Base-by-base conservation (phyloP, 345 rosid genomes). In the Lepidium didymum region DNA sequence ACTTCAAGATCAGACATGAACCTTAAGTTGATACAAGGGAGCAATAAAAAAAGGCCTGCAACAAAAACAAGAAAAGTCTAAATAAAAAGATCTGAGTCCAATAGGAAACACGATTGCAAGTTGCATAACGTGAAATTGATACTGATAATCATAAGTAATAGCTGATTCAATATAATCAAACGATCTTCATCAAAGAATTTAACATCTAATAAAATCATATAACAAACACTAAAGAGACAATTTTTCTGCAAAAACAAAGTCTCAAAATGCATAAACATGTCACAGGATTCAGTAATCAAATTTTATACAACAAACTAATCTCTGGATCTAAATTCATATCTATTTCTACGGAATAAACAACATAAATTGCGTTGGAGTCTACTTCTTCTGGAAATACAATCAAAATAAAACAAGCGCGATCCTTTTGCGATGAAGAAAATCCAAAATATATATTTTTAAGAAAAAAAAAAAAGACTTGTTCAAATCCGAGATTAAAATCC, bases 1-100 rank as follows among this genome's bases (percentile, higher is more conserved):
- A 67, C 58, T 56, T 81, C 77, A 64, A 76, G 69, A 65, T 78
- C 79, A 69, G 85, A 78, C 82, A 78, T 76, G 80, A 81, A 78
- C 69, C 81, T 81, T 59, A 65, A 67, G 45, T 55, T 72, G 61
- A 58, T 55, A 61, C 66, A 27, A 76, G 66, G 71, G 71, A 55
- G 52, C 25, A 64, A 56, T 18, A 33, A 18, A 34, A 40, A 52
- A 44, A 25, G 50, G 27, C 3, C 1, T 27, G 31, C 31, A 27
- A 27, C 31, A 27, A 27, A 4, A 27, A 27, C 5, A 27, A 4
- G 0, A 27, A 27, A 38, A 1, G 31, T 62, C 75, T 71, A 69
- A 2, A 53, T 10, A 35, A 25, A 12, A 36, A 51, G 7, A 6
- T 11, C 4, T 18, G 31, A 31, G 23, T 10, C n/a, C 36, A 59